phyloP scores from a whole-genome alignment of 257 asterid species.

The Fraxinus anomala region DNA sequence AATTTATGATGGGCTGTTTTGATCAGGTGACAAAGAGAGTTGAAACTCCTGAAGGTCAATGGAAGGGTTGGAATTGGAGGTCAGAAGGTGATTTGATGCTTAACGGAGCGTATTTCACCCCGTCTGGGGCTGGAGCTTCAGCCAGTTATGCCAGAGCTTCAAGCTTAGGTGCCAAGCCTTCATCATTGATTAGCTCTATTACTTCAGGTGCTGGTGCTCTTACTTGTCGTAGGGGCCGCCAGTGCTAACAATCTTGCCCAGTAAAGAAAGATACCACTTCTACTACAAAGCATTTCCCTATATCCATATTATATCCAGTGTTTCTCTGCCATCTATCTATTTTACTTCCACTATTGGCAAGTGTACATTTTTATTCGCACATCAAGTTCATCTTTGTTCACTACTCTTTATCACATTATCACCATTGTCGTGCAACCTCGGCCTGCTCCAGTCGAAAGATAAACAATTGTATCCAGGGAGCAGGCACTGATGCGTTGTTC shows the following conservation, averaged over 20 bases:
- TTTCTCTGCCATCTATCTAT: slow-evolving; percentile 35
- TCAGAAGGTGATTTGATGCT: slow-evolving; percentile 88
- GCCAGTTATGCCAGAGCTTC: slow-evolving; percentile 92
- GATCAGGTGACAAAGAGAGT: slow-evolving; percentile 84
- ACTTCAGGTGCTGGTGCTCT: slow-evolving; percentile 83
- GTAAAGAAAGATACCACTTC: slow-evolving; percentile 1
- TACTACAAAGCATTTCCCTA: slow-evolving; percentile 17
- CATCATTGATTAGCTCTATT: slow-evolving; percentile 67
- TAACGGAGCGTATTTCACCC: slow-evolving; percentile 85
- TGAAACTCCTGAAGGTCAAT: slow-evolving; percentile 48
- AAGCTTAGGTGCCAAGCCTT: slow-evolving; percentile 82
- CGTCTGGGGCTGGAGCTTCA: slow-evolving; percentile 87
- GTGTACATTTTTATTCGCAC: slow-evolving; percentile 76
- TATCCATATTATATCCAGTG: slow-evolving; percentile 34
- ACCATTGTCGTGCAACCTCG: slow-evolving; percentile 65
- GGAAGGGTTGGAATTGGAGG: slow-evolving; percentile 94
- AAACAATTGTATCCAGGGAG: slow-evolving; percentile 37
- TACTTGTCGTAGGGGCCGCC: slow-evolving; percentile 63
- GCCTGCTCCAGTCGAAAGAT: slow-evolving; percentile 50
- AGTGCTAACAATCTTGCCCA: slow-evolving; percentile 49
- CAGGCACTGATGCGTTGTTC: slow-evolving; percentile 77
- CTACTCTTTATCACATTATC: slow-evolving; percentile 12
- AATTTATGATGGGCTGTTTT: slow-evolving; percentile 10
- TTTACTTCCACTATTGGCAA: slow-evolving; percentile 38
- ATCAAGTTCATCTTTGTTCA: slow-evolving; percentile 29